These are phyloP conservation scores for Nothopassalora personata DNA, from an alignment of 2,329 filamentous ascomycete species.

Conservation along the genomic window DNA sequence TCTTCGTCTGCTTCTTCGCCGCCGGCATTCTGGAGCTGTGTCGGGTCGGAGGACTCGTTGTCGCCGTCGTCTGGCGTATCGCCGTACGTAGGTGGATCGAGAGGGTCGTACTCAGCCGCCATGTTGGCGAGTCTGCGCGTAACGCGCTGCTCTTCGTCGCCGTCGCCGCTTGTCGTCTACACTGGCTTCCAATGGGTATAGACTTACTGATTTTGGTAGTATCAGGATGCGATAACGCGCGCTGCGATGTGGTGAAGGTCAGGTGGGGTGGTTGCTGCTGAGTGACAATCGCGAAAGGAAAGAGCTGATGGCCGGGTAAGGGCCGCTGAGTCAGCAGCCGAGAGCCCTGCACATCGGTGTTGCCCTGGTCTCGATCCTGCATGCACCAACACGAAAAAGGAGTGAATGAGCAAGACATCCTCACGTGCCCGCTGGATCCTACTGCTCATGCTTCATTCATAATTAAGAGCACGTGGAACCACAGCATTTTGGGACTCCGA, in stretches of 20 bases:
- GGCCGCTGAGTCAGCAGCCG: no score
- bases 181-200: not conserved
- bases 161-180: not conserved
- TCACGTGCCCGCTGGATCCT: no score
- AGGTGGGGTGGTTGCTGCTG: not conserved
- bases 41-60: constrained; percentile 34
- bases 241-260: not conserved
- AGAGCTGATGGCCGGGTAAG: not conserved
- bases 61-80: constrained; percentile 17
- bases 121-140: constrained; percentile 32
- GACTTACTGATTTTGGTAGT: not conserved
- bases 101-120: constrained; percentile 41
- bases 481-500: not conserved
- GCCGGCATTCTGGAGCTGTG: constrained; percentile 14
- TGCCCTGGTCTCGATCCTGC: not conserved
- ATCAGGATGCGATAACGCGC: not conserved
- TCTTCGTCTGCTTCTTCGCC: constrained; percentile 29
- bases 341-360: no score
- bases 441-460: no score
- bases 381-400: not conserved
- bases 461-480: not conserved
- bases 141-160: not conserved
- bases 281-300: not conserved
- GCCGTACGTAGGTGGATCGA: constrained; percentile 22
- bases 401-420: not conserved